Evolutionary conservation across 305 asterid genomes (phyloP), one percentile per base, ranked within the genome.

Genomic region (Fraxinus floribunda): DNA sequence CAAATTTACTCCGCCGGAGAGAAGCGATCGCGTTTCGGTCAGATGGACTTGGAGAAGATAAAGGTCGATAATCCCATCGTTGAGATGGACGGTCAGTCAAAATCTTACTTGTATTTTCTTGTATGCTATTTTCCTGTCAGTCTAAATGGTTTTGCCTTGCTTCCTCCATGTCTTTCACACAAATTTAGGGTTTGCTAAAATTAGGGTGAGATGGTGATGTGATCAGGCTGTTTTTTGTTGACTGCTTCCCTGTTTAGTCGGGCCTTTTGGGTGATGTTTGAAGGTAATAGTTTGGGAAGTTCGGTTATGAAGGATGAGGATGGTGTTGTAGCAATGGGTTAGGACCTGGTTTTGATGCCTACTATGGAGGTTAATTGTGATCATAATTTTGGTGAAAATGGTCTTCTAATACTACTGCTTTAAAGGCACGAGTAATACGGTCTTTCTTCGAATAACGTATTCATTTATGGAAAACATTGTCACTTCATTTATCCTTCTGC

Each of bases 51-150:
- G 84, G 89, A 94, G 78, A 96, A 94, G 95, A 94, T 94, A 62
- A 92, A 91, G 83, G 98, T 94, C 39, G 91, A 84, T 55, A 96
- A 93, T 75, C 97, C 98, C 87, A 91, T 96, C 89, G 99, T 94
- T 30, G 99, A 96, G 92, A 96, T 94, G 99, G 99, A 96, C 86
- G 98, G 99, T 94, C n/a, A 86, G 94, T 77, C n/a, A 62, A 41
- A 26, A 68, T 68, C 39, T 9, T 24, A 24, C 38, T 26, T 13
- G 38, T 24, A 66, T 66, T 24, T 41, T 80, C 84, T 36, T 46
- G 52, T 70, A 49, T 35, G 8, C 26, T 24, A 3, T 74, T 52
- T 8, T 71, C 70, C 35, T 68, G 24, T n/a, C 24, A 41, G 30
- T 55, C 24, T 38, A 2, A 18, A 39, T 38, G 9, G 3, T 60